phyloP scores from a whole-genome alignment of 345 rosid genomes.

The Eucalyptus victrix region DNA sequence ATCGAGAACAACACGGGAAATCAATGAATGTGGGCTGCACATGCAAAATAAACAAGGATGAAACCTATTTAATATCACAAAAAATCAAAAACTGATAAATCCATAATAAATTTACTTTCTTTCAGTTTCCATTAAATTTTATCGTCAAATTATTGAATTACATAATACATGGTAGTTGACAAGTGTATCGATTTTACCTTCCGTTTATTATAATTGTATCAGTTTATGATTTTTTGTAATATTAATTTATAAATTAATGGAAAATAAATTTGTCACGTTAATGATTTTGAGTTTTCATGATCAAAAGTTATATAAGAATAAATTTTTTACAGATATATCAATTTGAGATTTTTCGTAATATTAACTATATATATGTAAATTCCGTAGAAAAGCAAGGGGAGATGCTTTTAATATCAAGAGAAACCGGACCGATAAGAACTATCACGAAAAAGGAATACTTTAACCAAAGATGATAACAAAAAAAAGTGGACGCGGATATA shows the following conservation, averaged over 20 bases:
- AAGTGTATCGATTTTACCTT: too few relatives aligned
- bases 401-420: background rate
- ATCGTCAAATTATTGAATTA: rapidly evolving
- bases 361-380: too few relatives aligned
- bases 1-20: background rate
- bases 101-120: rapidly evolving
- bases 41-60: rapidly evolving
- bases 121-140: too few relatives aligned
- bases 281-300: too few relatives aligned
- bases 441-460: background rate
- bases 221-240: too few relatives aligned
- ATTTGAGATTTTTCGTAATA: too few relatives aligned
- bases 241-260: rapidly evolving
- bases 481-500: background rate
- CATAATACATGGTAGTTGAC: too few relatives aligned
- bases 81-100: too few relatives aligned
- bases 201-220: rapidly evolving
- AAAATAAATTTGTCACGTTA: too few relatives aligned
- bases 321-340: rapidly evolving
- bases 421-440: too few relatives aligned
- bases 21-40: background rate
- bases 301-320: too few relatives aligned
- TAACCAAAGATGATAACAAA: background rate
- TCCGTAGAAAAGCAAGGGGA: background rate
- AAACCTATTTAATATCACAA: background rate